These are phyloP conservation scores for Talaromyces ruber DNA, from an alignment of 495 filamentous ascomycete genomes.

Conservation along the genomic window DNA sequence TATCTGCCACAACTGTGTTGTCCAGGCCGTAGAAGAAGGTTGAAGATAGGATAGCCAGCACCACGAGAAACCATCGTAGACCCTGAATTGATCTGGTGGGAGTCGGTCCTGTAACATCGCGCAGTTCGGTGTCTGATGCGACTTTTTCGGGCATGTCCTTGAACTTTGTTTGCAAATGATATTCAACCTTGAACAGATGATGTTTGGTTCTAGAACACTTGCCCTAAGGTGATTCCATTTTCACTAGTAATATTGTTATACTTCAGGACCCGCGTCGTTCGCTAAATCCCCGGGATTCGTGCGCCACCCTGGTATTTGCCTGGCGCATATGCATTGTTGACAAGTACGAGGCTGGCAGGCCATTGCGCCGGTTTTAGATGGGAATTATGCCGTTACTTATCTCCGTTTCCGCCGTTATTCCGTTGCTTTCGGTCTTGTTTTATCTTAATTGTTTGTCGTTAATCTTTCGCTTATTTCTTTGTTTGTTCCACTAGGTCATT, in stretches of 20 bases:
- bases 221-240: background rate
- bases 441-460: background rate
- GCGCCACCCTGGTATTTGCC: background rate
- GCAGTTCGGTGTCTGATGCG: too few species aligned
- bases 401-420: background rate
- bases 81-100: background rate
- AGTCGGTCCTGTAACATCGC: background rate
- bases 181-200: too few species aligned
- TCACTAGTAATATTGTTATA: background rate
- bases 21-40: conserved; percentile 50
- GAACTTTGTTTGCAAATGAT: too few species aligned
- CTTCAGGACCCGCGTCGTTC: background rate
- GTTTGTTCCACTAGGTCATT: too few species aligned
- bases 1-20: conserved; percentile 53
- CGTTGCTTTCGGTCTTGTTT: background rate
- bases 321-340: background rate
- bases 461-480: too few species aligned
- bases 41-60: conserved; percentile 37
- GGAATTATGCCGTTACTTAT: background rate
- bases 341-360: background rate
- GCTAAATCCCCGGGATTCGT: background rate
- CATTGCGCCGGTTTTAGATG: background rate
- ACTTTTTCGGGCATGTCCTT: too few species aligned
- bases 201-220: too few species aligned
- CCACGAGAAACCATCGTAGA: conserved; percentile 30